Evolutionary conservation across 2,329 filamentous ascomycete species (phyloP).

Genomic region (Cercospora sp.): DNA sequence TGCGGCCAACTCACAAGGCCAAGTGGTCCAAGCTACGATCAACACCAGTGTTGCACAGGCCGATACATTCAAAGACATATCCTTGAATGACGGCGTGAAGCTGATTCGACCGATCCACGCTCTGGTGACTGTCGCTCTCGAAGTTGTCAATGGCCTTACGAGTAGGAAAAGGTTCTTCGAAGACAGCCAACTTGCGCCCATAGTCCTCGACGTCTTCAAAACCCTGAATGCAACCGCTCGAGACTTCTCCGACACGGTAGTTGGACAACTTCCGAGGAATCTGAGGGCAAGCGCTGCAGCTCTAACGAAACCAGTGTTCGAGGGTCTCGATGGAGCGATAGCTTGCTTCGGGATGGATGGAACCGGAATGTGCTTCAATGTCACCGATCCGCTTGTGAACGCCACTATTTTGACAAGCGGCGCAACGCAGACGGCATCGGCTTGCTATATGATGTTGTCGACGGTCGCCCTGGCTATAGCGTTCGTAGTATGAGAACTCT

Average conservation of each 20-base stretch:
- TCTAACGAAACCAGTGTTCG: slow-evolving; percentile 7
- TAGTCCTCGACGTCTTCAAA: background rate
- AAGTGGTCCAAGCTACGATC: slow-evolving; percentile 7
- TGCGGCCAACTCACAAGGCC: slow-evolving; percentile 3
- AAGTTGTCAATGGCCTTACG: background rate
- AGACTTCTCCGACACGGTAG: background rate
- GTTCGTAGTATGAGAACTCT: background rate
- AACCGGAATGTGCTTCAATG: background rate
- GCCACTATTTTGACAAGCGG: background rate
- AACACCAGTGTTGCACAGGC: slow-evolving; percentile 4
- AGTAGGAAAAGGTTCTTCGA: background rate
- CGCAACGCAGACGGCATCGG: background rate
- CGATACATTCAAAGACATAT: slow-evolving; percentile 3
- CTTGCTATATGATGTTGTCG: background rate
- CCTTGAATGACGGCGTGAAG: background rate
- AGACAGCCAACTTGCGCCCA: background rate
- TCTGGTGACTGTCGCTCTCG: background rate
- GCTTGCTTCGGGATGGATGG: background rate
- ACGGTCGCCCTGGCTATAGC: background rate
- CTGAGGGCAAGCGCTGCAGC: slow-evolving; percentile 1
- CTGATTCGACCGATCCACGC: background rate
- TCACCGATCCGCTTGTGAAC: background rate
- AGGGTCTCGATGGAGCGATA: background rate
- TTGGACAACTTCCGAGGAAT: background rate
- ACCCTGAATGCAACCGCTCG: background rate